Evolutionary conservation across 192 early-diverging fungal species (phyloP), one percentile per base, ranked within the genome.

Genomic region (Coemansia sp.): DNA sequence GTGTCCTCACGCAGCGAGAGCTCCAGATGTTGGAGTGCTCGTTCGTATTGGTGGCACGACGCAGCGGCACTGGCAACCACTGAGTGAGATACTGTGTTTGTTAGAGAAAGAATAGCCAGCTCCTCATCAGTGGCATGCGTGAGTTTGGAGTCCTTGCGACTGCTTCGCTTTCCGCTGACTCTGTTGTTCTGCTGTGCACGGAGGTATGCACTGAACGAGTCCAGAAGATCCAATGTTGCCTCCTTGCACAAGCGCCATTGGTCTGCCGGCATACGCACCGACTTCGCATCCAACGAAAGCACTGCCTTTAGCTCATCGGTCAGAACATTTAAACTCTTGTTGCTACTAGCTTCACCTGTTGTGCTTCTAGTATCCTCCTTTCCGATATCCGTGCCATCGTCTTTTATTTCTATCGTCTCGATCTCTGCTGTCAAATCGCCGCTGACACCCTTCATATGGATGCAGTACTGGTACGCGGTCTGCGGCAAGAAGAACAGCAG

Each of bases 191-290:
- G 75, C 63, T 69, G 68, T 8, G 54, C 52, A 37, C 80, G 76
- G 13, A 83, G 47, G 18, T 77, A 67, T 18, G 32, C 61, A 62
- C 66, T 68, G 37, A 68, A 65, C 8, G 66, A 55, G 41, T 83
- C 80, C 1, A 83, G 56, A 15, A 83, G 66, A 63, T 77, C 72
- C 19, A 83, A 32, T 8, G 59, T 56, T 6, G 72, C 61, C 55
- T 72, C 72, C 48, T 77, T 77, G 60, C 80, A 83, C 61, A 55
- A 66, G 15, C 69, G 72, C 66, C 62, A 71, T 41, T 83, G 75
- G 46, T 83, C 80, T 1, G 45, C 67, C 0, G 66, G 59, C 72
- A 77, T 69, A 0, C 56, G 39, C 2, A 41, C 18, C 5, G 21
- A 36, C 0, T 19, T 62, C 15, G 66, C n/a, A 6, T 63, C 63